Conservation (phyloP, 805 yeast species). For the Metschnikowia lachancei region DNA sequence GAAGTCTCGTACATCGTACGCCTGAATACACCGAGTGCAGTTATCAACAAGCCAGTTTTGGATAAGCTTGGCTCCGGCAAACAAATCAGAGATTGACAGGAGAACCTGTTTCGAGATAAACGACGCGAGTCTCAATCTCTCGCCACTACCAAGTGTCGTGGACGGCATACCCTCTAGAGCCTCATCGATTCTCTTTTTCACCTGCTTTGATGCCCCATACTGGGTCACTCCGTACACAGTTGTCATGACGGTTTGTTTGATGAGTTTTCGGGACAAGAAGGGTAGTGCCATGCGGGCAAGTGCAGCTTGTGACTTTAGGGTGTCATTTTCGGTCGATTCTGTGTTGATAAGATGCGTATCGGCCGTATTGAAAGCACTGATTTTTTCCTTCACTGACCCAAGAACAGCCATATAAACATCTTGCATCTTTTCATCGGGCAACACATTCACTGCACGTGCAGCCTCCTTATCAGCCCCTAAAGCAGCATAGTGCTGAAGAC, state of each 20-base stretch:
- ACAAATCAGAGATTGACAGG: slow-evolving; percentile 24
- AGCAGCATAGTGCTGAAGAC: slow-evolving; percentile 47
- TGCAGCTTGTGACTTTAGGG: too few species aligned
- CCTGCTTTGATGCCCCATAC: slow-evolving; percentile 37
- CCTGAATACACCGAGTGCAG: slow-evolving; percentile 29
- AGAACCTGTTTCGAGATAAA: slow-evolving; percentile 16
- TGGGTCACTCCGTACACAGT: slow-evolving; percentile 44
- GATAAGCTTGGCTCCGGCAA: slow-evolving; percentile 31
- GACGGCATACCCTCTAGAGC: too few species aligned
- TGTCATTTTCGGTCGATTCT: too few species aligned
- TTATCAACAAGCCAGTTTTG: slow-evolving; percentile 38
- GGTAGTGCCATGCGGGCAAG: slow-evolving; percentile 14
- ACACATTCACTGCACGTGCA: slow-evolving; percentile 39
- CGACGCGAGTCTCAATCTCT: slow-evolving; percentile 7
- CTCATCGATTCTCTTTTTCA: slow-evolving; percentile 25
- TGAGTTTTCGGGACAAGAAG: slow-evolving; percentile 30
- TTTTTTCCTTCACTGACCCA: slow-evolving; percentile 19
- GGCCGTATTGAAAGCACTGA: too few species aligned
- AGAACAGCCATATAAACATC: slow-evolving; percentile 38
- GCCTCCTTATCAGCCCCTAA: slow-evolving; percentile 38
- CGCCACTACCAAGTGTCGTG: neutral
- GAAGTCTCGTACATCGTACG: slow-evolving; percentile 23
- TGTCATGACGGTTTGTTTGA: slow-evolving; percentile 46
- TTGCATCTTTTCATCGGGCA: slow-evolving; percentile 23
- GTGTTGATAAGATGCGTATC: too few species aligned